Percentiles rank a stretch among this genome's conserved stretches.
phyloP scores from a whole-genome alignment of 495 filamentous ascomycete genomes.

The Letharia columbiana region DNA sequence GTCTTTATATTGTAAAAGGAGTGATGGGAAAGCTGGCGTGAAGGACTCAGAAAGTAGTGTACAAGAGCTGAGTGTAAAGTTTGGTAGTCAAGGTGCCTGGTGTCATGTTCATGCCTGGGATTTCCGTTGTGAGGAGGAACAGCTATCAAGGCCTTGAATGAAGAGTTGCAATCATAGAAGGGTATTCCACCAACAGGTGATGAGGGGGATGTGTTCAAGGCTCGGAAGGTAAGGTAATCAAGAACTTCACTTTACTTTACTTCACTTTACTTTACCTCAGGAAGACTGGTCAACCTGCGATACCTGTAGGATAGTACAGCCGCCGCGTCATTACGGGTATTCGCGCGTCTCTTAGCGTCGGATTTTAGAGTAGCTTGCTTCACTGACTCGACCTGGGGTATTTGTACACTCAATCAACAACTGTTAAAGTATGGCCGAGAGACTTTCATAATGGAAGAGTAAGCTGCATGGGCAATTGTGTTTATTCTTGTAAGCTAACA shows the following conservation, averaged over 20 bases:
- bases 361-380: neutral
- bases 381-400: too few species aligned
- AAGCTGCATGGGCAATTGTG: neutral
- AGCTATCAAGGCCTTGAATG: neutral
- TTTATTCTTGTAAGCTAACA: neutral
- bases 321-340: neutral
- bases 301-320: neutral
- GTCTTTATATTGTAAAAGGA: neutral
- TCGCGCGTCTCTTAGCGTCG: neutral
- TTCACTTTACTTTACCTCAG: neutral
- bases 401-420: neutral
- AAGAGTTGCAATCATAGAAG: constrained; percentile 4
- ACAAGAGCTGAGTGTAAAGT: neutral
- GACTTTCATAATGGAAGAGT: constrained; percentile 11
- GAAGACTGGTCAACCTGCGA: too few species aligned
- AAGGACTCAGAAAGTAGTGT: neutral
- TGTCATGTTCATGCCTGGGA: neutral
- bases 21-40: neutral
- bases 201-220: neutral
- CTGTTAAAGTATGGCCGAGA: neutral
- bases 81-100: neutral
- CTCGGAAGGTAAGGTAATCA: neutral
- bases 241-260: neutral
- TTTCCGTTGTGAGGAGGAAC: neutral
- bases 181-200: neutral